Evolutionary conservation across 768 basidiomycete genomes (phyloP).

Genomic region (Trametes cubensis): DNA sequence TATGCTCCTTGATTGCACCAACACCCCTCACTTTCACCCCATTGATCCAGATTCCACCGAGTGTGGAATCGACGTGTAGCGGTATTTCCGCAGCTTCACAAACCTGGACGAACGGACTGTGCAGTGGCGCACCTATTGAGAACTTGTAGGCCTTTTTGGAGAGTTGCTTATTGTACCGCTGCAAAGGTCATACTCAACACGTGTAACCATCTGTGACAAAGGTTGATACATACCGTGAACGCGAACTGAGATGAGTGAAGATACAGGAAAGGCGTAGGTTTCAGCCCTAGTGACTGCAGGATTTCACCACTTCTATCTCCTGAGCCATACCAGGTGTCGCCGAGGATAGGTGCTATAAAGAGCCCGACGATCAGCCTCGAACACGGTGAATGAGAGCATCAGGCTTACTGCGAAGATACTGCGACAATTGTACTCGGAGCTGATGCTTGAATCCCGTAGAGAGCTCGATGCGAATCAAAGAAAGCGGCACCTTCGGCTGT

Average conservation of each 20-base stretch:
- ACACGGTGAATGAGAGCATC: not conserved
- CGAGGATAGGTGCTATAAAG: slow-evolving; percentile 11
- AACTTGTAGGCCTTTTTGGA: not conserved
- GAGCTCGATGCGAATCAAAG: not conserved
- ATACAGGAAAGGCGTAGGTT: not conserved
- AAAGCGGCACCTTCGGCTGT: slow-evolving; percentile 11
- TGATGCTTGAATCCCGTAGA: slow-evolving; percentile 15
- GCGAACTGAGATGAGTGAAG: slow-evolving; percentile 4
- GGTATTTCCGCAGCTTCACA: slow-evolving; percentile 3
- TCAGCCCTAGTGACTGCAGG: not conserved
- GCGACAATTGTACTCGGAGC: slow-evolving; percentile 15
- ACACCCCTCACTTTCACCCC: slow-evolving; percentile 7
- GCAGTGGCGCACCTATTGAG: slow-evolving; percentile 10
- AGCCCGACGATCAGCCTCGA: too few species aligned
- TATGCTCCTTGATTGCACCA: not conserved
- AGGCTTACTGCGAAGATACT: slow-evolving; percentile 8
- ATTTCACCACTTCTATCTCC: not conserved
- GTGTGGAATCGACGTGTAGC: not conserved
- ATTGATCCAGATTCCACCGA: slow-evolving; percentile 16
- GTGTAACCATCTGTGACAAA: not conserved
- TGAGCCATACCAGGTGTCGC: not conserved
- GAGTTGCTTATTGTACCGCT: slow-evolving; percentile 6
- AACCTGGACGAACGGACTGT: not conserved
- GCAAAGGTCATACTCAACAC: not conserved
- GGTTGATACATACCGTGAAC: not conserved